Percentiles rank a stretch among this genome's conserved stretches.
These are phyloP conservation scores for Glycine latifolia DNA, from an alignment of 306 rosid species.

Conservation along the genomic window DNA sequence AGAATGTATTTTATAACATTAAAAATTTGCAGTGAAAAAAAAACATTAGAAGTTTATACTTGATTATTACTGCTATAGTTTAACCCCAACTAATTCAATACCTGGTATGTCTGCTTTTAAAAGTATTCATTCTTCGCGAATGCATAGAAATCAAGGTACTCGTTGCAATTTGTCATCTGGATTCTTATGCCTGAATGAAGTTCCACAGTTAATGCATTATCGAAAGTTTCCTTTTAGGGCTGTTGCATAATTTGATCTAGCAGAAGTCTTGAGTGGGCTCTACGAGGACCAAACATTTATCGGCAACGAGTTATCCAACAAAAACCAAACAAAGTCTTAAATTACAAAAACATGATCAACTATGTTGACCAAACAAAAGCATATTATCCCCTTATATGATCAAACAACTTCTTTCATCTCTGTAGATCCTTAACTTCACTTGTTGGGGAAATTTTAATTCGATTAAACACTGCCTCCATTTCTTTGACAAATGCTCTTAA, in stretches of 20 bases:
- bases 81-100: too few relatives aligned
- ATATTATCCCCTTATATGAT: not conserved
- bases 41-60: too few relatives aligned
- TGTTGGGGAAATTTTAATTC: not conserved
- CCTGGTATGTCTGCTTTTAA: too few relatives aligned
- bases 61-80: too few relatives aligned
- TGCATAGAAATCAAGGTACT: not conserved
- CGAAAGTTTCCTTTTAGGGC: slow-evolving; percentile 13
- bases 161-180: not conserved
- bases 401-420: not conserved
- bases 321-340: not conserved
- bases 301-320: slow-evolving; percentile 29
- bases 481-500: not conserved
- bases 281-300: slow-evolving; percentile 3
- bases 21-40: too few relatives aligned
- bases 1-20: too few relatives aligned
- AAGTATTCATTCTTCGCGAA: too few relatives aligned
- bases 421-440: not conserved
- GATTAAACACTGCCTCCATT: not conserved
- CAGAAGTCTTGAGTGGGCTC: too few relatives aligned
- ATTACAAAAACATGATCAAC: not conserved
- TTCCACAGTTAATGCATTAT: slow-evolving; percentile 10
- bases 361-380: slow-evolving; percentile 27
- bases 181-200: not conserved
- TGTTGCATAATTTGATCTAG: too few relatives aligned